phyloP scores from a whole-genome alignment of 768 basidiomycete genomes.

The Daedaleopsis sinensis region DNA sequence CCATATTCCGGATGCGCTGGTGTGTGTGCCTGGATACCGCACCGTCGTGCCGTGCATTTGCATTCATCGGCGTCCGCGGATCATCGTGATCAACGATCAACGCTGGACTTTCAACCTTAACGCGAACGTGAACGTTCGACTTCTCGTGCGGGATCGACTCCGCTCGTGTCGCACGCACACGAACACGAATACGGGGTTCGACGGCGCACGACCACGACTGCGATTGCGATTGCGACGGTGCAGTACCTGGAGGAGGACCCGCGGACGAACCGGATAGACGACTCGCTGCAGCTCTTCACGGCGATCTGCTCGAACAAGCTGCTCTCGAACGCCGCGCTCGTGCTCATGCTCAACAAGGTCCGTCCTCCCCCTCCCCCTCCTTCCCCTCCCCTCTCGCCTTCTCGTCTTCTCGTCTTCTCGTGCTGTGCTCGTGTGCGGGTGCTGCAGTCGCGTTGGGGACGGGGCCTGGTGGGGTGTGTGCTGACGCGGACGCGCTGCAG shows the following conservation, averaged over 20 bases:
- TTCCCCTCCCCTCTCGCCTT: too few species aligned
- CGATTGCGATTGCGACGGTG: background rate
- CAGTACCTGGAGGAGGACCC: constrained; percentile 85
- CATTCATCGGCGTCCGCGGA: background rate
- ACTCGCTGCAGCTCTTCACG: constrained; percentile 79
- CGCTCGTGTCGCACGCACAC: background rate
- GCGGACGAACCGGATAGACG: constrained; percentile 77
- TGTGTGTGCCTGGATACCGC: background rate
- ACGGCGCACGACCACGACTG: too few species aligned
- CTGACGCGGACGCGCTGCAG: constrained; percentile 35
- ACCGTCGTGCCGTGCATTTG: background rate
- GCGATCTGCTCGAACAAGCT: constrained; percentile 76
- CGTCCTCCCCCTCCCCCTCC: too few species aligned
- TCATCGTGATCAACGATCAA: background rate
- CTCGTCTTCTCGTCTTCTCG: too few species aligned
- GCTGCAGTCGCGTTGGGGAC: too few species aligned
- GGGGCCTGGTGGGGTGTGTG: too few species aligned
- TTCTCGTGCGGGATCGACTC: too few species aligned
- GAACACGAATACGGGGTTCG: too few species aligned
- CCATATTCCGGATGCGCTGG: background rate
- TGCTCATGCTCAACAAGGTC: constrained; percentile 82
- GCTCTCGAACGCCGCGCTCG: constrained; percentile 69
- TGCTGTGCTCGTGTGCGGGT: too few species aligned
- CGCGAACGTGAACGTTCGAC: too few species aligned
- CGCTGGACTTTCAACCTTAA: background rate